Evolutionary conservation across 169 alveolate species (phyloP).

Genomic region (Plasmodium coatneyi): DNA sequence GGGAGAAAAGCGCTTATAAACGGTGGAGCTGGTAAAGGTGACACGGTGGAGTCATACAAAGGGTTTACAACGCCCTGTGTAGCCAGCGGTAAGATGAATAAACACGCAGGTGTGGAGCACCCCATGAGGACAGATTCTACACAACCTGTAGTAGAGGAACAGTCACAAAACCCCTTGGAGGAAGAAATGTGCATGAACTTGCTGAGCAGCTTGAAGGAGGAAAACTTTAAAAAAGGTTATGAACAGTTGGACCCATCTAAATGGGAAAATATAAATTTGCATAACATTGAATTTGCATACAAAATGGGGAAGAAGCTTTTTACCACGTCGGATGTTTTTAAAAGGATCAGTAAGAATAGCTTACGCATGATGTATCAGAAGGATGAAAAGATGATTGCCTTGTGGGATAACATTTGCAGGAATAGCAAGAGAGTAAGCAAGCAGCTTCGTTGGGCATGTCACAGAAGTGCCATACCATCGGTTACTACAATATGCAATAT

Average conservation of each 20-base stretch:
- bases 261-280: background rate
- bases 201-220: constrained; percentile 8
- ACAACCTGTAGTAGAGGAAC: background rate
- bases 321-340: background rate
- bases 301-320: constrained; percentile 58
- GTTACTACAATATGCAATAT: background rate
- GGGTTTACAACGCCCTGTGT: background rate
- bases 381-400: constrained; percentile 5
- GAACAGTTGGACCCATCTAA: background rate
- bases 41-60: background rate
- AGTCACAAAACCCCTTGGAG: background rate
- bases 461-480: background rate
- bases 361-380: constrained; percentile 47
- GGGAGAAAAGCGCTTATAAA: background rate
- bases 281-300: constrained; percentile 26
- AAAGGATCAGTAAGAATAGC: background rate
- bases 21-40: background rate
- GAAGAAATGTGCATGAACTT: background rate
- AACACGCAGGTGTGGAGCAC: background rate
- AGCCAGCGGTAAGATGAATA: background rate
- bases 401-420: constrained; percentile 44
- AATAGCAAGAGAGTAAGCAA: constrained; percentile 1
- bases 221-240: constrained; percentile 8
- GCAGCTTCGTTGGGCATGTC: background rate
- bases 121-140: background rate